These are phyloP conservation scores for Penicillium vulpinum DNA, from an alignment of 2,329 filamentous ascomycete species.

Conservation along the genomic window DNA sequence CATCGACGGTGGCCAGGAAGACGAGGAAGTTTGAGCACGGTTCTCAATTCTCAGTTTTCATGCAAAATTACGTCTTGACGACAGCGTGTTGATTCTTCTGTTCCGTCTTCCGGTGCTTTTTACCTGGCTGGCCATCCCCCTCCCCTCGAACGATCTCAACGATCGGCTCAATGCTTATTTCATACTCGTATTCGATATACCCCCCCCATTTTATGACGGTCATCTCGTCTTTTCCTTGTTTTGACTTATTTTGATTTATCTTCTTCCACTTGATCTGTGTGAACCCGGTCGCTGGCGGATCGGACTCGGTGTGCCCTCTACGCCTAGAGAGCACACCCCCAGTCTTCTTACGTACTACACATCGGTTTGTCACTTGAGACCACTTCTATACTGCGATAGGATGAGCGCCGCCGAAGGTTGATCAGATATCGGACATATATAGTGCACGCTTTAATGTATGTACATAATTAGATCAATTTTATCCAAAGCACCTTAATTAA, in stretches of 20 bases:
- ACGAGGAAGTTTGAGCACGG: slow-evolving; percentile 27
- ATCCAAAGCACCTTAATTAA: slow-evolving; percentile 15
- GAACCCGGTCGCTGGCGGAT: slow-evolving; percentile 25
- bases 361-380: slow-evolving; percentile 12
- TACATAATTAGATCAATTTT: slow-evolving; percentile 31
- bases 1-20: slow-evolving; percentile 73
- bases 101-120: slow-evolving; percentile 18
- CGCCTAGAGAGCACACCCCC: slow-evolving; percentile 15
- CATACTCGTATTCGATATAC: slow-evolving; percentile 32
- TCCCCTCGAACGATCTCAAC: neutral
- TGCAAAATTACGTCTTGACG: slow-evolving; percentile 40
- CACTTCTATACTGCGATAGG: slow-evolving; percentile 3
- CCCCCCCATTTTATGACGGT: slow-evolving; percentile 31
- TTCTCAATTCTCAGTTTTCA: slow-evolving; percentile 22
- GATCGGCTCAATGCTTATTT: slow-evolving; percentile 11
- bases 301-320: slow-evolving; percentile 13
- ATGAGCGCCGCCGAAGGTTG: slow-evolving; percentile 7
- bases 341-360: slow-evolving; percentile 23
- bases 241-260: slow-evolving; percentile 8
- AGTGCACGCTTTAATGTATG: slow-evolving; percentile 33
- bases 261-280: slow-evolving; percentile 14
- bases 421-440: slow-evolving; percentile 20
- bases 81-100: slow-evolving; percentile 33
- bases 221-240: slow-evolving; percentile 20
- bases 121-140: slow-evolving; percentile 15